Percentiles rank a stretch among this genome's conserved stretches.
Conservation (phyloP, 192 early-diverging fungal genomes). For the Umbelopsis sp. region DNA sequence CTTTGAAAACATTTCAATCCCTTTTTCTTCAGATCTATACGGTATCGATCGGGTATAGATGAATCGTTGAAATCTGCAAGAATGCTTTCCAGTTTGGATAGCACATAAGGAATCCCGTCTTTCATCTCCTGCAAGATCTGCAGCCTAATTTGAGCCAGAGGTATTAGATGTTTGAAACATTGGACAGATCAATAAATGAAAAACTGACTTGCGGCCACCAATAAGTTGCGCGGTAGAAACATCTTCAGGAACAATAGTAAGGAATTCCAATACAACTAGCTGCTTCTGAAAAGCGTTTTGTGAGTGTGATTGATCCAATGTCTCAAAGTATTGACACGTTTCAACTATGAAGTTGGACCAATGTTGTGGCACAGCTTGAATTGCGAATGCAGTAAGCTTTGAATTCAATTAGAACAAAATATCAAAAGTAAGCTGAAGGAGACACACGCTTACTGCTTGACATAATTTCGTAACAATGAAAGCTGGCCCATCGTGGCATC, state of each 20-base stretch:
- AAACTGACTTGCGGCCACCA: conserved; percentile 45
- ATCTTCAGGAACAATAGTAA: conserved; percentile 61
- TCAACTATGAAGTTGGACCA: conserved; percentile 56
- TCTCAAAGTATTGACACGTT: conserved; percentile 41
- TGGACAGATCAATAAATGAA: no score
- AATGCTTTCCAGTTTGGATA: conserved; percentile 31
- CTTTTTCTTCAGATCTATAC: conserved; percentile 44
- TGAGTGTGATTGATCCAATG: conserved; percentile 25
- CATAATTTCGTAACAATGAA: conserved; percentile 58
- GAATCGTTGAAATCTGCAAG: conserved; percentile 33
- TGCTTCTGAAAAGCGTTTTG: conserved; percentile 37
- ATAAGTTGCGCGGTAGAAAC: conserved; percentile 50
- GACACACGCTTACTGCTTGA: conserved; percentile 46
- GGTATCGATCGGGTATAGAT: conserved; percentile 25
- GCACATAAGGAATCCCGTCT: conserved; percentile 30
- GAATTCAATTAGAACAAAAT: background rate
- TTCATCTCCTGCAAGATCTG: conserved; percentile 37
- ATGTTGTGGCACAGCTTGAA: conserved; percentile 48
- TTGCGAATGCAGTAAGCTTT: conserved; percentile 54
- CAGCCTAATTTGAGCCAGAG: conserved; percentile 3
- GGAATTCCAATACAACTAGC: conserved; percentile 49
- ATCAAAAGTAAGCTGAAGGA: background rate
- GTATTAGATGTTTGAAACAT: background rate
- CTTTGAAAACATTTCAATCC: conserved; percentile 52
- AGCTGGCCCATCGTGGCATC: conserved; percentile 45